A percentile compares a stretch with the other conserved stretches of the same genome.
These are phyloP conservation scores for Areca catechu DNA, from an alignment of 176 grass and related monocot genomes.

Conservation along the genomic window DNA sequence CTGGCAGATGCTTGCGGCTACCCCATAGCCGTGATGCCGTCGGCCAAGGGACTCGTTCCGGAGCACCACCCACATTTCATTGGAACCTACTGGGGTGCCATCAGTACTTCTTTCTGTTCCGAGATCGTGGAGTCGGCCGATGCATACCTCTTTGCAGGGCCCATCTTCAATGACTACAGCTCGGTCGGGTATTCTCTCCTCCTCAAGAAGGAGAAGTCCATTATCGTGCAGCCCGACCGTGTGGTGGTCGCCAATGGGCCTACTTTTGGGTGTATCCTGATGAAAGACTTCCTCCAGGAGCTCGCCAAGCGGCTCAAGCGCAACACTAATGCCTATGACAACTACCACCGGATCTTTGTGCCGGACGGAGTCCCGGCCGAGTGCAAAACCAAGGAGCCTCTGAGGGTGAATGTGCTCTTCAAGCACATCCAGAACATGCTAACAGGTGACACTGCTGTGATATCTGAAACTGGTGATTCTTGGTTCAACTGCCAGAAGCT, in stretches of 20 bases:
- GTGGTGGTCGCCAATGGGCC: conserved; percentile 14
- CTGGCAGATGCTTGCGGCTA: conserved; percentile 12
- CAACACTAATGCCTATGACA: conserved; percentile 12
- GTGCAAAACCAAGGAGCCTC: conserved; percentile 12
- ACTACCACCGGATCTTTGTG: conserved; percentile 15
- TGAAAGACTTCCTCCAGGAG: conserved; percentile 15
- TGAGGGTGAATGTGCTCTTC: conserved; percentile 16
- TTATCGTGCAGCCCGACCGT: conserved; percentile 19
- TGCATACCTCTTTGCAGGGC: conserved; percentile 16
- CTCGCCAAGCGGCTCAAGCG: conserved; percentile 12
- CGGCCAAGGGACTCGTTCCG: conserved; percentile 18
- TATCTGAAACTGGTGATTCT: conserved; percentile 13
- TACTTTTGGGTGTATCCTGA: conserved; percentile 16
- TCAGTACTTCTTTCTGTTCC: conserved; percentile 19
- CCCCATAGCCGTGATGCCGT: conserved; percentile 9
- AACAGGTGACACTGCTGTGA: conserved; percentile 3
- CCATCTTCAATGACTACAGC: conserved; percentile 24
- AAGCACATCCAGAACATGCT: conserved; percentile 21
- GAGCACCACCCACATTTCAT: conserved; percentile 19
- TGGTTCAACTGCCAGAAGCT: conserved; percentile 29
- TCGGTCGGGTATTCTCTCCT: conserved; percentile 20
- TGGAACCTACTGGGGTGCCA: conserved; percentile 21
- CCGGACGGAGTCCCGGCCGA: conserved; percentile 9
- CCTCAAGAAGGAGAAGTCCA: conserved; percentile 21
- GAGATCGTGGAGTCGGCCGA: conserved; percentile 23